Conservation (phyloP, 805 yeast species). For the Hanseniaspora guilliermondii region DNA sequence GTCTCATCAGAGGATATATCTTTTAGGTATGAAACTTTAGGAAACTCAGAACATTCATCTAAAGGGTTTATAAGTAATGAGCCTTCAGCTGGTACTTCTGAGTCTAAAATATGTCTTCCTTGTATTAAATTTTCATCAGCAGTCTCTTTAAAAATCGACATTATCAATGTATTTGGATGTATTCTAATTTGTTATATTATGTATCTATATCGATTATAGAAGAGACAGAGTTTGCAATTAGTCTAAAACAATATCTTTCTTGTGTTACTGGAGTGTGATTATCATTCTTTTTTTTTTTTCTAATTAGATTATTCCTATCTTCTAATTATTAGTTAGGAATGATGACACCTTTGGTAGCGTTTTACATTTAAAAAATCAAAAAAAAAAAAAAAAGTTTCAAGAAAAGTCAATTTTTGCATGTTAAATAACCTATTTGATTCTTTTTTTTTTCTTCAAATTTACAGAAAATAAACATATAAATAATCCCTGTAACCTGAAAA, state of each 20-base stretch:
- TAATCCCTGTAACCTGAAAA: not conserved
- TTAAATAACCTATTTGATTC: too few relatives aligned
- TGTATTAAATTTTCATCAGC: slow-evolving; percentile 9
- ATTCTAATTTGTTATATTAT: not conserved
- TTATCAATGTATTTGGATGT: not conserved
- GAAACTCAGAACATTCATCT: not conserved
- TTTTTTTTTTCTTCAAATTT: not conserved
- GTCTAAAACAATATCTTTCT: too few relatives aligned
- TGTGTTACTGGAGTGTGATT: not conserved
- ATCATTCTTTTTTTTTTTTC: too few relatives aligned
- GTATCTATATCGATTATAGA: not conserved
- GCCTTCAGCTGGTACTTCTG: not conserved
- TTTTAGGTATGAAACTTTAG: not conserved
- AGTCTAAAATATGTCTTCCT: slow-evolving; percentile 1
- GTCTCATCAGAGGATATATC: slow-evolving; percentile 1
- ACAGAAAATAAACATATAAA: not conserved
- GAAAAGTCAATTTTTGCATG: too few relatives aligned
- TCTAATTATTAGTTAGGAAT: too few relatives aligned
- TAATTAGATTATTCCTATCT: too few relatives aligned
- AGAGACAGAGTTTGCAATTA: too few relatives aligned
- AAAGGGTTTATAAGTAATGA: not conserved
- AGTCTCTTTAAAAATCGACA: slow-evolving; percentile 6
- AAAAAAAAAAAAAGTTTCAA: not conserved
- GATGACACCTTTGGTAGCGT: not conserved
- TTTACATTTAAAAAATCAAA: not conserved